Evolutionary conservation across 1,284 basidiomycete genomes (phyloP).

Genomic region (Moesziomyces sp.): DNA sequence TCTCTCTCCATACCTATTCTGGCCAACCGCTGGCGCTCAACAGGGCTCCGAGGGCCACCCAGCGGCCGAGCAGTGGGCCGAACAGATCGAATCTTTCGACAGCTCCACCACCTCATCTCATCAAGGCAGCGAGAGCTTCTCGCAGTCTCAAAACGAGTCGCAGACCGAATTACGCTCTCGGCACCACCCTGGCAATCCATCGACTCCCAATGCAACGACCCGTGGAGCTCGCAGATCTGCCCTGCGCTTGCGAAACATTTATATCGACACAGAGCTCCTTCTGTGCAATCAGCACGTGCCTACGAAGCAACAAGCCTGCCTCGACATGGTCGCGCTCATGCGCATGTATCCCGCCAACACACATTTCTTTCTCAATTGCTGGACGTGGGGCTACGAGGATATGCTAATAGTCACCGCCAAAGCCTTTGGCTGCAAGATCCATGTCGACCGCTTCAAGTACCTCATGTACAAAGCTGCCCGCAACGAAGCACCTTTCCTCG

Average conservation of each 20-base stretch:
- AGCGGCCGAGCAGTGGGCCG: constrained; percentile 17
- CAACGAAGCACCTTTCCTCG: constrained; percentile 75
- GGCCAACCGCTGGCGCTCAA: constrained; percentile 9
- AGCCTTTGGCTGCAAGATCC: constrained; percentile 73
- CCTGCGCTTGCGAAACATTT: constrained; percentile 78
- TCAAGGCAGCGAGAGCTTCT: constrained; percentile 1
- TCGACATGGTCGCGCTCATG: constrained; percentile 75
- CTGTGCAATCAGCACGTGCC: constrained; percentile 26
- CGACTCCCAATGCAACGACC: background rate
- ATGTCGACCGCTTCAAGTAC: constrained; percentile 87
- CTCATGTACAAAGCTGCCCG: constrained; percentile 74
- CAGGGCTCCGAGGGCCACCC: background rate
- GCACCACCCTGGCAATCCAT: background rate
- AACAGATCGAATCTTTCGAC: constrained; percentile 27
- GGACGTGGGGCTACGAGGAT: constrained; percentile 82
- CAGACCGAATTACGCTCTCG: background rate
- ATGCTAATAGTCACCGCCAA: constrained; percentile 46
- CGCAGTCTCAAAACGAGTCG: constrained; percentile 16
- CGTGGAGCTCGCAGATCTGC: background rate
- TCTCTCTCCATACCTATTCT: constrained; percentile 77
- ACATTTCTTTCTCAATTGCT: constrained; percentile 86
- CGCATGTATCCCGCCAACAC: constrained; percentile 72
- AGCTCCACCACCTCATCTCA: constrained; percentile 13
- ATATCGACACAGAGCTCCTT: constrained; percentile 81
- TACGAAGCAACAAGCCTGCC: constrained; percentile 67